Base-by-base conservation (phyloP, 352 stramenopile genomes). In the Phytophthora europaea region DNA sequence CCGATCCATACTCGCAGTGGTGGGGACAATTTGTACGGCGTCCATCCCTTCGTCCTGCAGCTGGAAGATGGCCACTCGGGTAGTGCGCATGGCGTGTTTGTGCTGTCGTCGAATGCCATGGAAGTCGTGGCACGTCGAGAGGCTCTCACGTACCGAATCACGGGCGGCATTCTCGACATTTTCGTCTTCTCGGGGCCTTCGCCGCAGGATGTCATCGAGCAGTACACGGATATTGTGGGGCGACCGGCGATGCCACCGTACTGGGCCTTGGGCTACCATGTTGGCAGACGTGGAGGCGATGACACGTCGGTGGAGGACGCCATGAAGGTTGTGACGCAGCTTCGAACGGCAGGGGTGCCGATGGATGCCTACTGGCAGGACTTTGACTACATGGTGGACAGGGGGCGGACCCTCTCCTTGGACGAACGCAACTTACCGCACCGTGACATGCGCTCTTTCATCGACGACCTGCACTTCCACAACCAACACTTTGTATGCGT, bases 91-190 rank as follows among this genome's bases (percentile, higher is more conserved):
- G 92, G 91, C 5, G 65, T 95, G 18, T 95, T 95, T 40, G 63
- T 98, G 56, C 65, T 87, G 1, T 94, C 91, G 40, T 92, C 87
- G 0, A 97, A 97, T 45, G 92, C 89, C 2, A 95, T 98, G 86
- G 92, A 98, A 67, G 88, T 95, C 3, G 76, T 94, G 34, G 80
- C 87, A 20, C 88, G 88, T 50, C 69, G 72, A 1, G 47, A 82
- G 23, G 84, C 89, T 6, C 61, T 97, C 15, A 96, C 91, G 16
- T 97, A 94, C 66, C 88, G 90, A 6, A 70, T 88, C 0, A 93
- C 88, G 0, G 92, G 92, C 28, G 92, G 92, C 26, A 73, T 98
- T 28, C 31, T 97, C 6, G 92, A 98, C 59, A 75, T 97, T 3
- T 92, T 90, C 56, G 70, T 97, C 0, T 95, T 97, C 43, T 67